These are phyloP conservation scores for Acidiella bohemica DNA, from an alignment of 495 filamentous ascomycete genomes.

Conservation along the genomic window DNA sequence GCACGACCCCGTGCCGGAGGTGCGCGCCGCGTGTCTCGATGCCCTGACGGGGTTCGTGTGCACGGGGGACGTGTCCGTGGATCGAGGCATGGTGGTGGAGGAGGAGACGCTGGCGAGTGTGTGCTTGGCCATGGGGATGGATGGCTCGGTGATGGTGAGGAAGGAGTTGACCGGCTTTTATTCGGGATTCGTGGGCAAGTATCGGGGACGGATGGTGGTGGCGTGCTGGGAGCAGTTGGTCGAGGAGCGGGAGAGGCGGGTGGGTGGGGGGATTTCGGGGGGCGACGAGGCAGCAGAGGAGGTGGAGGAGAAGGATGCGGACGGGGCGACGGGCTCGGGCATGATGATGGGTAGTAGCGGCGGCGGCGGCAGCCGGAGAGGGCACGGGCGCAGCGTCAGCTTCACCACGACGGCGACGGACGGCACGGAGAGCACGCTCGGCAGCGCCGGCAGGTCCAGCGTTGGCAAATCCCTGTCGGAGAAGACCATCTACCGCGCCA, in stretches of 20 bases:
- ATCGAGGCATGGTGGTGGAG: conserved; percentile 69
- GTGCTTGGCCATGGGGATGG: conserved; percentile 71
- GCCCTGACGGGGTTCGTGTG: conserved; percentile 87
- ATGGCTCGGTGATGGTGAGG: conserved; percentile 84
- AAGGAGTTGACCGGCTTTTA: conserved; percentile 90
- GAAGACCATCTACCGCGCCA: conserved; percentile 77
- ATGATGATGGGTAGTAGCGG: background rate
- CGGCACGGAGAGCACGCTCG: background rate
- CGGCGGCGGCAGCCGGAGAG: background rate
- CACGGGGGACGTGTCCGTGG: conserved; percentile 34
- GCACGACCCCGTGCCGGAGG: conserved; percentile 86
- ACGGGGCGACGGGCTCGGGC: background rate
- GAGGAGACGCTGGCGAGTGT: conserved; percentile 80
- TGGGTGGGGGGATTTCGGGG: conserved; percentile 1
- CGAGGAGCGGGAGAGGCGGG: conserved; percentile 59
- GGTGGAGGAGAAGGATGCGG: background rate
- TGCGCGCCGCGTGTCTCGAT: conserved; percentile 82
- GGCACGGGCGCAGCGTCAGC: conserved; percentile 4
- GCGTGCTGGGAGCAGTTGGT: conserved; percentile 81
- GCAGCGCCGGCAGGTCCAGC: too few species aligned
- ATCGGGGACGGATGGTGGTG: conserved; percentile 84
- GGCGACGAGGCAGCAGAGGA: conserved; percentile 1
- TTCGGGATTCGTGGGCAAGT: conserved; percentile 77
- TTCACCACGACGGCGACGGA: background rate
- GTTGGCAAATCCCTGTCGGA: too few species aligned